Base-by-base conservation (phyloP, 306 rosid genomes). In the Acacia crassicarpa region DNA sequence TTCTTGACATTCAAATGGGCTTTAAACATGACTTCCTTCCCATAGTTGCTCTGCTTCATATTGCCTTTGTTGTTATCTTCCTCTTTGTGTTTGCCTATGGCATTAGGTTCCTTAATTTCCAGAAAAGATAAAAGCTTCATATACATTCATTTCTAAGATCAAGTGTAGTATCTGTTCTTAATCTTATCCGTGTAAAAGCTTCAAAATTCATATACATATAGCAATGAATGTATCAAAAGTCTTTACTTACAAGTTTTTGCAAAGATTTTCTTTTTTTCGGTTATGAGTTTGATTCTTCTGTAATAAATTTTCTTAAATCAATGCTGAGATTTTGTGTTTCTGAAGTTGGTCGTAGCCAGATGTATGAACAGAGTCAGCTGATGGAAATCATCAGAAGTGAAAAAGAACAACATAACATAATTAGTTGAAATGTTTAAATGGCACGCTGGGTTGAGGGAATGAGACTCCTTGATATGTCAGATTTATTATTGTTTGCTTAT, bases 101-200 rank as follows among this genome's bases (percentile, higher is more conserved):
- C 78, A 88, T 90, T 87, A 90, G 84, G 84, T 81, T 71, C 58
- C 76, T 90, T 7, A 88, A 90, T 72, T 88, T 88, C 76, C 93
- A 90, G 65, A 90, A 80, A 65, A 82, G 91, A 84, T 86, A 76
- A 71, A 71, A 5, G 19, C 33, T 41, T 59, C 32, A 11, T 11
- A 20, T 8, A 1, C 4, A 9, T 12, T 11, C 3, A 12, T 38
- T 38, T 6, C 41, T 38, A 38, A 38, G 41, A 38, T 38, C 41
- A 38, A 38, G 8, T 38, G 8, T 38, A 38, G 41, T 38, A 6
- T 38, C 41, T 38, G 41, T 38, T 38, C 41, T 38, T 3, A 32
- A 32, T 2, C 35, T 32, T 38, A 38, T 38, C 41, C 0, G 41
- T 38, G 41, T 38, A 6, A 38, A 38, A 6, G 48, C 14, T 9